These are phyloP conservation scores for Clarireedia sp. DNA, from an alignment of 2,329 filamentous ascomycete species.

Conservation along the genomic window DNA sequence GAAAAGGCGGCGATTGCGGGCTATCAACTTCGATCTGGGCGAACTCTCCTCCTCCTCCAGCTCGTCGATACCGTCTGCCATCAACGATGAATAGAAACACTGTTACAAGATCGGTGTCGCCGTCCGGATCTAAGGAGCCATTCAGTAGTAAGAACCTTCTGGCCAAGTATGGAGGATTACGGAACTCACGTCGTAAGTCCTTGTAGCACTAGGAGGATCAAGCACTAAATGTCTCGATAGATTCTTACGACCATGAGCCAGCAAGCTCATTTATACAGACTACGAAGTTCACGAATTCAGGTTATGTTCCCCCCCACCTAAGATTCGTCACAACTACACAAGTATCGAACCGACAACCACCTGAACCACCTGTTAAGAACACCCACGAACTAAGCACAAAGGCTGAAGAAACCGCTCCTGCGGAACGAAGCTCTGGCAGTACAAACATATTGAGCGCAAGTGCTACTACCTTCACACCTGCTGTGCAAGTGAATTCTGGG, in stretches of 20 bases:
- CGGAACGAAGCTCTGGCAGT: neutral
- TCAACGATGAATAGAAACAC: neutral
- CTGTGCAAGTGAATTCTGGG: neutral
- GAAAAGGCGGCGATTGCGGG: neutral
- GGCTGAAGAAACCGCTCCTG: neutral
- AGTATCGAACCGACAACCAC: too few relatives aligned
- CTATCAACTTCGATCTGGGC: neutral
- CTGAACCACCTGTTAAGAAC: too few relatives aligned
- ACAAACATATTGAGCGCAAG: neutral
- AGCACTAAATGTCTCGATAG: neutral
- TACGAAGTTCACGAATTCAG: too few relatives aligned
- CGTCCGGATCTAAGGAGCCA: neutral
- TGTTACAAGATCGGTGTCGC: neutral
- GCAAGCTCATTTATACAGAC: too few relatives aligned
- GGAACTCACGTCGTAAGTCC: neutral
- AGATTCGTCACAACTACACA: too few relatives aligned
- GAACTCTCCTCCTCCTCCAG: neutral
- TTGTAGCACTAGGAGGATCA: neutral
- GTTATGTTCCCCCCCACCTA: too few relatives aligned
- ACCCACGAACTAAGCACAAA: too few relatives aligned
- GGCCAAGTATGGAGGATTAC: neutral
- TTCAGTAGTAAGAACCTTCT: neutral
- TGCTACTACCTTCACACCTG: neutral
- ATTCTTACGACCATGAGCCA: too few relatives aligned
- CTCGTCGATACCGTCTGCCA: neutral